Conservation (phyloP, 2,329 filamentous ascomycete genomes). For the Botrytis squamosa region DNA sequence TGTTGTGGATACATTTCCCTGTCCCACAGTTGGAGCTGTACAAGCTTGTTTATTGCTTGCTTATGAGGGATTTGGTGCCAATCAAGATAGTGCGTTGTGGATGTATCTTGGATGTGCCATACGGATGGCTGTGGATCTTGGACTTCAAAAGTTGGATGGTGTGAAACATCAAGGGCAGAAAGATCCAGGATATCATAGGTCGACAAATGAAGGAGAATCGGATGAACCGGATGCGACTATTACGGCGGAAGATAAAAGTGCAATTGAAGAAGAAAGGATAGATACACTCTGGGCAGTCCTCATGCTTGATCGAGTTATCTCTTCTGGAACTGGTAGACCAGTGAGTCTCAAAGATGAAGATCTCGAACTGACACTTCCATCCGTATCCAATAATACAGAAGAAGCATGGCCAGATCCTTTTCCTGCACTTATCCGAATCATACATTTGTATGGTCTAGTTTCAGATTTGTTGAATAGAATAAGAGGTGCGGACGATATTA, state of each 20-base stretch:
- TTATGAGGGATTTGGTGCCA: conserved; percentile 85
- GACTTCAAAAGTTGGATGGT: conserved; percentile 78
- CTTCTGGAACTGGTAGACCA: conserved; percentile 79
- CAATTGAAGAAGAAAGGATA: conserved; percentile 75
- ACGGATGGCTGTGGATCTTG: conserved; percentile 76
- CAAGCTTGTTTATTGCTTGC: conserved; percentile 82
- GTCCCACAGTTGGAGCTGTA: conserved; percentile 77
- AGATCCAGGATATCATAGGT: conserved; percentile 38
- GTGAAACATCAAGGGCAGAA: conserved; percentile 52
- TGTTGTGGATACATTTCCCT: conserved; percentile 78
- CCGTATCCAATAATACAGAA: conserved; percentile 48
- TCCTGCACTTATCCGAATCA: conserved; percentile 76
- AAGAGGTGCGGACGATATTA: conserved; percentile 70
- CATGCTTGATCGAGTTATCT: conserved; percentile 82
- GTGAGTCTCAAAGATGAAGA: conserved; percentile 83
- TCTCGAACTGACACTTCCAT: conserved; percentile 73
- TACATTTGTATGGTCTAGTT: conserved; percentile 80
- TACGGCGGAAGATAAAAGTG: conserved; percentile 53
- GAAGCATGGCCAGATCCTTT: conserved; percentile 72
- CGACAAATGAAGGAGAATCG: conserved; percentile 45
- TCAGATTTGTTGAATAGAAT: conserved; percentile 84
- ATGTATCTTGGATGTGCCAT: conserved; percentile 91
- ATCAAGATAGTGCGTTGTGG: conserved; percentile 86
- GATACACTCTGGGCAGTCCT: conserved; percentile 92
- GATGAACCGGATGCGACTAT: conserved; percentile 40